Evolutionary conservation across 768 basidiomycete species (phyloP), one percentile per base, ranked within the genome.

Genomic region (Mycena polygramma): DNA sequence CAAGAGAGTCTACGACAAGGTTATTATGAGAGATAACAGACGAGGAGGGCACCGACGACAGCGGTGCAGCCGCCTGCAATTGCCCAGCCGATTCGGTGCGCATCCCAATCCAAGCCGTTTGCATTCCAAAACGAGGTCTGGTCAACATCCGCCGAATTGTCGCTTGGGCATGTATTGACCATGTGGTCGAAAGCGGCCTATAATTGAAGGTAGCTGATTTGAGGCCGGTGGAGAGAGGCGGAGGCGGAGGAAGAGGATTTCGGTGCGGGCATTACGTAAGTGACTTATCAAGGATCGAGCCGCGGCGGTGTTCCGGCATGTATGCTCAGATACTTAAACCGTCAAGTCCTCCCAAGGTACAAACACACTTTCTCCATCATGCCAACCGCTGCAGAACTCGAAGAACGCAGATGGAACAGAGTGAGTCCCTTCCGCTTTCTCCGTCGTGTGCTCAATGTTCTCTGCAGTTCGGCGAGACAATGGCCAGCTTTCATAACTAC

Each of bases 21-120:
- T 30, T 30, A 15, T 52, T 26, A 37, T 19, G 68, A 43, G 54
- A 66, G 10, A 35, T 26, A 35, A 35, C 36, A 71, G 15, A 36
- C 0, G 26, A 24, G 26, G 19, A 46, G 45, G 17, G 52, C 24
- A 83, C 89, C 63, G 69, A 90, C 90, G 54, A 86, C 61, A 52
- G 78, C 77, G 1, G 90, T 77, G 72, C 88, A 89, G 3, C 77
- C 83, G 36, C 91, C 91, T 11, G 90, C 85, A 48, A 91, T 81
- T 15, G 87, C 83, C 91, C 91, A 91, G 35, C 70, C 91, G 70
- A 90, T 87, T 65, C 85, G 79, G 77, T 91, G 91, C 9, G 78
- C 76, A 70, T 88, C 86, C 88, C 87, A 89, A 70, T 88, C 73
- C 26, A 82, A 43, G 11, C 79, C 80, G 9, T 79, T 79, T 0